Base-by-base conservation (phyloP, 768 basidiomycete genomes). In the Cytidiella melzeri region DNA sequence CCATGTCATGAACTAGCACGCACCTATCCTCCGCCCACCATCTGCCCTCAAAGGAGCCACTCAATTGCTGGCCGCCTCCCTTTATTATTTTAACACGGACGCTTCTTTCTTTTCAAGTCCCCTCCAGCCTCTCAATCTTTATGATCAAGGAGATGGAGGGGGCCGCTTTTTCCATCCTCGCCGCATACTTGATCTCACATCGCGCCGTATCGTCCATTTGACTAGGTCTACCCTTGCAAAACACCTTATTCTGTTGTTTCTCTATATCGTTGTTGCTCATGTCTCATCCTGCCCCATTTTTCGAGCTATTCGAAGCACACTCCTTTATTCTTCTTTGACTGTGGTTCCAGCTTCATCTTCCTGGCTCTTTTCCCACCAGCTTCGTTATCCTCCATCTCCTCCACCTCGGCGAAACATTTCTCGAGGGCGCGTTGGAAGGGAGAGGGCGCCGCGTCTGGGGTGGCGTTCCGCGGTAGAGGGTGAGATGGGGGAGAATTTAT, bases 371-470 rank as follows among this genome's bases (percentile, higher is more conserved):
- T 42, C 42, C 39, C 19, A 13, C 57, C 54, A 52, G 53, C 55
- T 75, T 75, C 75, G 75, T 81, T 74, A 71, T 84, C 84, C 83
- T 86, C 80, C 64, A 68, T 66, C n/a, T 77, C 75, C 73, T 60
- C 81, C 81, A 80, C 77, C 72, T 77, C 69, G 61, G 64, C 59
- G 60, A 57, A 53, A 55, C 63, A 54, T 53, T 53, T 61, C 61
- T 53, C 47, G 76, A 75, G 80, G 83, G 83, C 69, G 77, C 67
- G 84, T 61, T 70, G 67, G 74, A 66, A 69, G 69, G 71, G 79
- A 87, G 85, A 87, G 84, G 84, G 84, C 84, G 71, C 70, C 79
- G 72, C 70, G 77, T 70, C 64, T 67, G 66, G 58, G 50, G 45
- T 45, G 52, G 45, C 44, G 24, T 47, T 45, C 10, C 42, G 28